Conservation (phyloP, 768 basidiomycete species). For the Boletus eberwhitei region DNA sequence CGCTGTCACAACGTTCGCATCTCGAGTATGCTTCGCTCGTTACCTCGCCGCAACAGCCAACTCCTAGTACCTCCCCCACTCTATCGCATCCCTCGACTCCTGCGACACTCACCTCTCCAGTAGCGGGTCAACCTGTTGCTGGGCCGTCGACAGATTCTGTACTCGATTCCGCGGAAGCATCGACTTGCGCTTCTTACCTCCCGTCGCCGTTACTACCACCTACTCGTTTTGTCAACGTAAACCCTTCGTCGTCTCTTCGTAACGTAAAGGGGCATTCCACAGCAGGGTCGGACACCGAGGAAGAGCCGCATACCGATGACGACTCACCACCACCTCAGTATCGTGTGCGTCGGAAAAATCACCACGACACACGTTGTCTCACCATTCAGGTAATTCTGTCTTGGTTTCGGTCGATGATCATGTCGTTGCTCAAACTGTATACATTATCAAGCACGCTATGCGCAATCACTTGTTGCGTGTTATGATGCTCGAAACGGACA, state of each 20-base stretch:
- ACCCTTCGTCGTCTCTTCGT: constrained; percentile 7
- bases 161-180: constrained; percentile 1
- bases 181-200: constrained; percentile 3
- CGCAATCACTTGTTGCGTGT: constrained; percentile 58
- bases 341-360: constrained; percentile 47
- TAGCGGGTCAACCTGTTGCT: constrained; percentile 11
- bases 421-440: constrained; percentile 3
- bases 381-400: constrained; percentile 57
- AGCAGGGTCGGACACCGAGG: constrained; percentile 36
- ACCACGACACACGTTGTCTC: constrained; percentile 61
- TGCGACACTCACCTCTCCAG: constrained; percentile 19
- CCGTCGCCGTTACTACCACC: constrained; percentile 17
- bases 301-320: constrained; percentile 35
- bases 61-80: constrained; percentile 30
- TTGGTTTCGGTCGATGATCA: not conserved
- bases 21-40: constrained; percentile 3
- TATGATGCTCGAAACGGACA: constrained; percentile 56
- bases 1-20: constrained; percentile 7
- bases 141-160: constrained; percentile 3
- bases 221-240: constrained; percentile 21
- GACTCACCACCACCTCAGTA: constrained; percentile 31
- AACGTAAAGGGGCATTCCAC: constrained; percentile 31
- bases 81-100: constrained; percentile 28
- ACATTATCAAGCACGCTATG: constrained; percentile 57
- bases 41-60: constrained; percentile 24